Conservation (phyloP, 305 asterid species). For the Ruellia speciosa region DNA sequence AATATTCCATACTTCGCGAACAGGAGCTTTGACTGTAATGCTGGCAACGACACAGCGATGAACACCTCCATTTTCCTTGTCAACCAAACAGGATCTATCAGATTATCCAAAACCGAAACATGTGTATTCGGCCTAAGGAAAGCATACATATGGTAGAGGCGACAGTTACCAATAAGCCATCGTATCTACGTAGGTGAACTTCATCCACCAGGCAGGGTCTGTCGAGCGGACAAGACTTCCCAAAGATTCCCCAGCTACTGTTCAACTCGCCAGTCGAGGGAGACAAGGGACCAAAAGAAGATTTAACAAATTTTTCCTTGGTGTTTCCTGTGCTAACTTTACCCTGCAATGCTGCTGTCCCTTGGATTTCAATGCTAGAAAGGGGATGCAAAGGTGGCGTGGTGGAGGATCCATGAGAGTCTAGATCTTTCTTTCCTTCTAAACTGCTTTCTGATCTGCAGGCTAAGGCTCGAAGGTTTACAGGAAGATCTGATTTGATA, state of each 20-base stretch:
- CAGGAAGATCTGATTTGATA: slow-evolving; percentile 87
- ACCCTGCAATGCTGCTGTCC: slow-evolving; percentile 28
- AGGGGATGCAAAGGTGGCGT: slow-evolving; percentile 29
- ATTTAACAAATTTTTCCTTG: slow-evolving; percentile 43
- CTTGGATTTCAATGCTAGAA: slow-evolving; percentile 28
- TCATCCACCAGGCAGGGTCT: slow-evolving; percentile 82
- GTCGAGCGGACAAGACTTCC: slow-evolving; percentile 63
- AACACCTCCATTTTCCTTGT: slow-evolving; percentile 96
- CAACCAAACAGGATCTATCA: slow-evolving; percentile 28
- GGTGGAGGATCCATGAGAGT: slow-evolving; percentile 24
- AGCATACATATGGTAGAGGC: slow-evolving; percentile 15
- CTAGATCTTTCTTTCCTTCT: slow-evolving; percentile 42
- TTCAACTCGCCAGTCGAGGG: slow-evolving; percentile 55
- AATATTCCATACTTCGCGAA: slow-evolving; percentile 82
- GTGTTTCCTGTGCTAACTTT: slow-evolving; percentile 29
- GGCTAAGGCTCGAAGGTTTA: slow-evolving; percentile 81
- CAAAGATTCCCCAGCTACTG: slow-evolving; percentile 73
- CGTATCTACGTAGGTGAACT: slow-evolving; percentile 93
- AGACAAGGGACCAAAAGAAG: slow-evolving; percentile 53
- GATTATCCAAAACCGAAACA: slow-evolving; percentile 11
- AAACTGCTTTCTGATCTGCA: slow-evolving; percentile 73
- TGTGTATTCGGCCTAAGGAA: background rate
- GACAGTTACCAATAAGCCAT: slow-evolving; percentile 76
- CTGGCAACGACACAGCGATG: slow-evolving; percentile 91
- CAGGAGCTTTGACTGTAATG: slow-evolving; percentile 88